Percentiles rank a stretch among this genome's conserved stretches.
Conservation (phyloP, 1,284 basidiomycete species). For the Cryptococcus floricola region DNA sequence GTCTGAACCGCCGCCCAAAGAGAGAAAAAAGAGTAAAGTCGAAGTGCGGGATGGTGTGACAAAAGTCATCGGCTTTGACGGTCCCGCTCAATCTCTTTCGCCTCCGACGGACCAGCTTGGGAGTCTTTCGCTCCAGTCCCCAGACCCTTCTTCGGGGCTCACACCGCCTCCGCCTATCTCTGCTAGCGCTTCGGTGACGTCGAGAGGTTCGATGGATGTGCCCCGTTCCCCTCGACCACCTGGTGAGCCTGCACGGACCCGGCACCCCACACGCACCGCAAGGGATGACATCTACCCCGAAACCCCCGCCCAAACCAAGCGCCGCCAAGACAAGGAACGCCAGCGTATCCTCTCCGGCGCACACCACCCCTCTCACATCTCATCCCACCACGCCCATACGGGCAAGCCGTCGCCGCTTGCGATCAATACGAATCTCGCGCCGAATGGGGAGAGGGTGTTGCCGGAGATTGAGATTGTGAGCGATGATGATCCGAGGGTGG, state of each 20-base stretch:
- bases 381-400: not conserved
- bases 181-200: slow-evolving; percentile 2
- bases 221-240: not conserved
- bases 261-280: not conserved
- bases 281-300: slow-evolving; percentile 32
- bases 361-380: not conserved
- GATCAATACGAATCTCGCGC: slow-evolving; percentile 19
- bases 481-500: slow-evolving; percentile 45
- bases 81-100: slow-evolving; percentile 17
- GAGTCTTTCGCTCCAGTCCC: not conserved
- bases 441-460: slow-evolving; percentile 25
- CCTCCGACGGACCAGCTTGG: not conserved
- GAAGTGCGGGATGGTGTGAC: slow-evolving; percentile 28
- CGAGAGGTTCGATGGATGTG: not conserved
- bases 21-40: slow-evolving; percentile 14
- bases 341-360: slow-evolving; percentile 7
- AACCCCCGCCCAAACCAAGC: slow-evolving; percentile 44
- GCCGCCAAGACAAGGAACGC: slow-evolving; percentile 41
- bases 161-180: slow-evolving; percentile 9
- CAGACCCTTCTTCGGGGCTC: slow-evolving; percentile 2
- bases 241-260: not conserved
- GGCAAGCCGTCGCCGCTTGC: slow-evolving; percentile 10
- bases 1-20: not conserved
- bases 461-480: slow-evolving; percentile 47
- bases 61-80: slow-evolving; percentile 38